Evolutionary conservation across 2,329 filamentous ascomycete genomes (phyloP).

Genomic region (Penicillium sp.): DNA sequence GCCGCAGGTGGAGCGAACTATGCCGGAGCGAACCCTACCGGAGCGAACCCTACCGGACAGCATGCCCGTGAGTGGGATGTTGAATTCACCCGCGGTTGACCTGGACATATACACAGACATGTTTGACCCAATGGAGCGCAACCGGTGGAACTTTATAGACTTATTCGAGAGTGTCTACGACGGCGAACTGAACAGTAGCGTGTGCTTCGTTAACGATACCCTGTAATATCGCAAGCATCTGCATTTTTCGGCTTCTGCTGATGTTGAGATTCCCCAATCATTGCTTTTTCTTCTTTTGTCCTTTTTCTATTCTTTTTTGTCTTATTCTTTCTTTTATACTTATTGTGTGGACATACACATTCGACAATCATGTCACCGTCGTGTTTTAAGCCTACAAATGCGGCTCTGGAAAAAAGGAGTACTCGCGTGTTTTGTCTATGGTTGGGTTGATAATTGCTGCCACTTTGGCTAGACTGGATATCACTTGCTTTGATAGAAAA

Average conservation of each 20-base stretch:
- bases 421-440: not conserved
- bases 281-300: not conserved
- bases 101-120: not conserved
- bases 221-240: not conserved
- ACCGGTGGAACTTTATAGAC: not conserved
- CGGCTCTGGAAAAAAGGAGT: not conserved
- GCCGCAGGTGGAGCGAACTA: too few relatives aligned
- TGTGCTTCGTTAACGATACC: too few relatives aligned
- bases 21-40: too few relatives aligned
- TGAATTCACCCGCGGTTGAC: not conserved
- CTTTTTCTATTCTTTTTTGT: too few relatives aligned
- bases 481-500: not conserved
- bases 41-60: too few relatives aligned
- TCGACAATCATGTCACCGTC: not conserved
- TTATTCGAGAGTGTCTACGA: not conserved
- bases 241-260: not conserved
- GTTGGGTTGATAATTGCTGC: constrained; percentile 1
- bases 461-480: not conserved
- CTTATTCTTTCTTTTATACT: not conserved
- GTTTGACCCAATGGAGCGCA: not conserved
- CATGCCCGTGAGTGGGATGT: too few relatives aligned
- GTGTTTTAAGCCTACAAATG: too few relatives aligned
- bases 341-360: constrained; percentile 2
- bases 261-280: not conserved
- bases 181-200: too few relatives aligned